phyloP scores from a whole-genome alignment of 148 eudicot genomes.

The Heliamphora exappendiculata region DNA sequence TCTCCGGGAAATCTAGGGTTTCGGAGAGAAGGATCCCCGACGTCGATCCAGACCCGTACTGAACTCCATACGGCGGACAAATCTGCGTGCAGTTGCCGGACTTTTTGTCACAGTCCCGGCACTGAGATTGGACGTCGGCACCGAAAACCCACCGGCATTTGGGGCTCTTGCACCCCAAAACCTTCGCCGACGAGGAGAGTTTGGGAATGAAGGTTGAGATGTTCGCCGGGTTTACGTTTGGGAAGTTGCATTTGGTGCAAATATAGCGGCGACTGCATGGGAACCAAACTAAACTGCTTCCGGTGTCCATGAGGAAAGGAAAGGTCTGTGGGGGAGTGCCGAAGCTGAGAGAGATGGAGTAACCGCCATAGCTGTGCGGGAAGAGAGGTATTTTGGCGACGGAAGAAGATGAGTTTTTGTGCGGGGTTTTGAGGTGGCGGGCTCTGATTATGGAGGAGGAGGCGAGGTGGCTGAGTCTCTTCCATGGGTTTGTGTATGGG shows the following conservation, averaged over 20 bases:
- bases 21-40: slow-evolving; percentile 51
- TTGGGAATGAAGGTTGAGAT: slow-evolving; percentile 38
- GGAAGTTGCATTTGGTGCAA: slow-evolving; percentile 41
- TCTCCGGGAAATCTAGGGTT: slow-evolving; percentile 25
- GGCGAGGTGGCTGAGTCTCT: slow-evolving; percentile 29
- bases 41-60: slow-evolving; percentile 61
- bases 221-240: slow-evolving; percentile 18
- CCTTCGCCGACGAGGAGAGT: slow-evolving; percentile 37
- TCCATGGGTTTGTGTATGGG: slow-evolving; percentile 17
- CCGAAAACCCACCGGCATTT: slow-evolving; percentile 49
- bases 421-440: slow-evolving; percentile 42
- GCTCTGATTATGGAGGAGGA: slow-evolving; percentile 45
- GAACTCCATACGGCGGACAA: slow-evolving; percentile 47
- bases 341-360: slow-evolving; percentile 49
- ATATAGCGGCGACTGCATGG: slow-evolving; percentile 51
- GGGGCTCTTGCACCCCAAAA: slow-evolving; percentile 43
- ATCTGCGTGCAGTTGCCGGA: slow-evolving; percentile 20
- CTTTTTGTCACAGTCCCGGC: slow-evolving; percentile 23
- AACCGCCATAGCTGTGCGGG: slow-evolving; percentile 63
- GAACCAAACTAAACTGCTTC: slow-evolving; percentile 69
- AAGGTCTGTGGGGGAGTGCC: slow-evolving; percentile 60
- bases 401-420: slow-evolving; percentile 6
- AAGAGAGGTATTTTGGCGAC: slow-evolving; percentile 28
- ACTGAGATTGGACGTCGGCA: slow-evolving; percentile 23
- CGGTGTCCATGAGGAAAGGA: slow-evolving; percentile 61